Conservation (phyloP, 768 basidiomycete species). For the Kwoniella heveanensis region DNA sequence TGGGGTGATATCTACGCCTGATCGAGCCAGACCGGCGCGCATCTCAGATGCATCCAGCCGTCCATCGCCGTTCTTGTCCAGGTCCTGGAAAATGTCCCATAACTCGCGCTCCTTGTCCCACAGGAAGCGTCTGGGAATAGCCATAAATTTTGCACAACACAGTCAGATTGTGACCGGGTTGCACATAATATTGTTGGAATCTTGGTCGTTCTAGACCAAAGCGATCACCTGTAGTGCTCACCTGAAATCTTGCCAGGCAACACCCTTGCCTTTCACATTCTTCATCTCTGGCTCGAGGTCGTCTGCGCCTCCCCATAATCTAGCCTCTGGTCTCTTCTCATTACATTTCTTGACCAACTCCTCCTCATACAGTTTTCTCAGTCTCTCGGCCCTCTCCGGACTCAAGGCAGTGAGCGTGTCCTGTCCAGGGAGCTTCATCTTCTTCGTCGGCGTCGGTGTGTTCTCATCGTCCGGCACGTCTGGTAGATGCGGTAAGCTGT, state of each 20-base stretch:
- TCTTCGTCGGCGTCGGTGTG: slow-evolving; percentile 39
- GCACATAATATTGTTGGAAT: too few species aligned
- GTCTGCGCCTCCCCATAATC: slow-evolving; percentile 54
- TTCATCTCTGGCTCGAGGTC: slow-evolving; percentile 45
- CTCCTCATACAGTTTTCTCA: slow-evolving; percentile 72
- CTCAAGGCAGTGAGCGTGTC: slow-evolving; percentile 57
- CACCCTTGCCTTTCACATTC: slow-evolving; percentile 47
- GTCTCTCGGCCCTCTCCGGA: slow-evolving; percentile 64
- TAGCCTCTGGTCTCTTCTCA: slow-evolving; percentile 48
- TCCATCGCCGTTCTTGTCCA: slow-evolving; percentile 87
- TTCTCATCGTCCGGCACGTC: neutral
- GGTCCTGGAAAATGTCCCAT: slow-evolving; percentile 88
- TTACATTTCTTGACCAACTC: slow-evolving; percentile 65
- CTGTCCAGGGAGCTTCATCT: slow-evolving; percentile 49
- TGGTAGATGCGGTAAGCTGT: slow-evolving; percentile 45
- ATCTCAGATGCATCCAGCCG: slow-evolving; percentile 71
- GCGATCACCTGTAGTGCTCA: too few species aligned
- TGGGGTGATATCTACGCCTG: slow-evolving; percentile 73
- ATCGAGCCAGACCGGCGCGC: slow-evolving; percentile 66
- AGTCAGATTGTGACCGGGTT: too few species aligned
- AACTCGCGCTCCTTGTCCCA: slow-evolving; percentile 64
- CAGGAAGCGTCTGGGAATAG: slow-evolving; percentile 42
- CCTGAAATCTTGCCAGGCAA: slow-evolving; percentile 55
- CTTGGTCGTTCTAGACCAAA: too few species aligned
- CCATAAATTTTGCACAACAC: too few species aligned